phyloP scores from a whole-genome alignment of 202 grass and related monocot species.

The Cymbopogon flexuosus region DNA sequence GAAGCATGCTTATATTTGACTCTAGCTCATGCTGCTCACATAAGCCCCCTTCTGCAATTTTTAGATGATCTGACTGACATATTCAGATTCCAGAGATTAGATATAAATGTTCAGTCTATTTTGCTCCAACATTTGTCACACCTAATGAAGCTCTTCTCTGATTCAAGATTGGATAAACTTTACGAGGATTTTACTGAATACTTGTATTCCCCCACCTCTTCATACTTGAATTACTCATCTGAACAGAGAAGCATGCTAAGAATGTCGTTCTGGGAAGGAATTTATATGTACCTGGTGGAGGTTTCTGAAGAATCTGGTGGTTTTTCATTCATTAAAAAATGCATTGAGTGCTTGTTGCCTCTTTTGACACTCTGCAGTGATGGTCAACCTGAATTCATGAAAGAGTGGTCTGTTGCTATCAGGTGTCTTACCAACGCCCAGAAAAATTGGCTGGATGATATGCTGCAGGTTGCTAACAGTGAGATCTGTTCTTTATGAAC shows the following conservation, averaged over 20 bases:
- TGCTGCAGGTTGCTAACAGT: conserved; percentile 44
- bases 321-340: conserved; percentile 53
- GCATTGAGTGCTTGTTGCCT: conserved; percentile 55
- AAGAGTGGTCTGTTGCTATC: conserved; percentile 69
- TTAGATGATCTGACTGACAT: conserved; percentile 81
- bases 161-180: conserved; percentile 70
- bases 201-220: conserved; percentile 45
- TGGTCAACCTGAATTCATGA: conserved; percentile 41
- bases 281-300: conserved; percentile 52
- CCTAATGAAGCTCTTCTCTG: conserved; percentile 69
- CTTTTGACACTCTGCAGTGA: conserved; percentile 49
- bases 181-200: conserved; percentile 56
- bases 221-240: conserved; percentile 48
- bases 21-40: conserved; percentile 60
- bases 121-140: conserved; percentile 61
- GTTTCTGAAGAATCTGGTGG: conserved; percentile 36
- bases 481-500: conserved; percentile 12
- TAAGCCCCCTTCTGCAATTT: conserved; percentile 63
- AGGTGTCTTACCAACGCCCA: conserved; percentile 51
- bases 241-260: conserved; percentile 61
- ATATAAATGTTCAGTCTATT: conserved; percentile 54
- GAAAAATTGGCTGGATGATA: conserved; percentile 56
- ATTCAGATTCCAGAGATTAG: conserved; percentile 70
- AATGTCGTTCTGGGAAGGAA: conserved; percentile 75
- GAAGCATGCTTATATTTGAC: conserved; percentile 77